Percentiles rank a stretch among this genome's conserved stretches.
phyloP scores from a whole-genome alignment of 106 monocot species.

The Dendrobium huoshanense region DNA sequence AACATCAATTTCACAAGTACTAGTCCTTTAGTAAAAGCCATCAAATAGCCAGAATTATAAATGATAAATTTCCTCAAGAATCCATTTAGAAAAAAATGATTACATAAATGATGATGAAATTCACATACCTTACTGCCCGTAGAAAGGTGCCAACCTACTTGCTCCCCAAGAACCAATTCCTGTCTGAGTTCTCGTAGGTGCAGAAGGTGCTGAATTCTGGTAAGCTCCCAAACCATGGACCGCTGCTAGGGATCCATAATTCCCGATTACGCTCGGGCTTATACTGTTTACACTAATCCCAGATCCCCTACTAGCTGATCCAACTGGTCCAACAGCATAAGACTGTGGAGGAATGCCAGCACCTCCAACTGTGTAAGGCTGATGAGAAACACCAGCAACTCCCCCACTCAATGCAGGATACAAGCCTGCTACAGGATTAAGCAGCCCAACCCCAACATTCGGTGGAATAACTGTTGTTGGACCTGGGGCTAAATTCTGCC shows the following conservation, averaged over 20 bases:
- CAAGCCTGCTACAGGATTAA: slow-evolving; percentile 19
- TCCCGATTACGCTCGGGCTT: slow-evolving; percentile 40
- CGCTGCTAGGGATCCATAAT: slow-evolving; percentile 30
- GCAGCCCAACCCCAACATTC: slow-evolving; percentile 14
- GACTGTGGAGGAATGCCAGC: background rate
- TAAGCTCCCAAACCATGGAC: slow-evolving; percentile 39
- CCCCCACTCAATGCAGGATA: slow-evolving; percentile 8
- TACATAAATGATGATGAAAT: background rate
- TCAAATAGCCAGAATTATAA: background rate
- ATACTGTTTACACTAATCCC: slow-evolving; percentile 25
- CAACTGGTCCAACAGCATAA: slow-evolving; percentile 14
- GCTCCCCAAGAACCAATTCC: slow-evolving; percentile 11
- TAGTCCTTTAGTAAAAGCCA: background rate
- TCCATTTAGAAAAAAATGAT: background rate
- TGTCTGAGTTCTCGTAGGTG: slow-evolving; percentile 13
- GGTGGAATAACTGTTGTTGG: slow-evolving; percentile 16
- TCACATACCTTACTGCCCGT: slow-evolving; percentile 23
- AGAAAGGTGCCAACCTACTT: slow-evolving; percentile 22
- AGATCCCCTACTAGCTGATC: slow-evolving; percentile 16
- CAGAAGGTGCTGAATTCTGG: slow-evolving; percentile 16
- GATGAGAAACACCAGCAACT: background rate
- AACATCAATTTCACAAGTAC: background rate
- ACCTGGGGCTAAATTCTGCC: slow-evolving; percentile 2
- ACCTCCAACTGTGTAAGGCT: slow-evolving; percentile 10
- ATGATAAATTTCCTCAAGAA: background rate